Evolutionary conservation across 345 rosid genomes (phyloP).

Genomic region (Mercurialis annua): DNA sequence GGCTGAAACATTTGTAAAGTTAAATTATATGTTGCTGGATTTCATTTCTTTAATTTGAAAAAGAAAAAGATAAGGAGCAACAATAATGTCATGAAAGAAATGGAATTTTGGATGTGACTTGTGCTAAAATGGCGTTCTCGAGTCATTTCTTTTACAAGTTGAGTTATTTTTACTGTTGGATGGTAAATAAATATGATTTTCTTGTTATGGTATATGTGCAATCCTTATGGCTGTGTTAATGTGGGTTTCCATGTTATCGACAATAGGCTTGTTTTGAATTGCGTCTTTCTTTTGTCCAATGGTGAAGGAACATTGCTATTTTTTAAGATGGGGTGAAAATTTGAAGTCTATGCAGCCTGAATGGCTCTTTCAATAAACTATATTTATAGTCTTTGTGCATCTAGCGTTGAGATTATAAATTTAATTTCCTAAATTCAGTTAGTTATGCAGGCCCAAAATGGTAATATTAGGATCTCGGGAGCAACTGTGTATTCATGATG

Average conservation of each 20-base stretch:
- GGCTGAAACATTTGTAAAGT: neutral
- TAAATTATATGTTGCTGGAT: neutral
- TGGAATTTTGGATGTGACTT: too few relatives aligned
- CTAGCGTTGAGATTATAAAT: neutral
- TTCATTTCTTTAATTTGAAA: too few relatives aligned
- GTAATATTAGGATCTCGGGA: constrained; percentile 86
- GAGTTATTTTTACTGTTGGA: neutral
- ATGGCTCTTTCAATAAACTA: too few relatives aligned
- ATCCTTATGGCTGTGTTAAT: neutral
- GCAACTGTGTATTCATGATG: constrained; percentile 81
- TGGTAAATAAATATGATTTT: neutral
- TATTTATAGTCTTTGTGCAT: too few relatives aligned
- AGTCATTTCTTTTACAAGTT: too few relatives aligned
- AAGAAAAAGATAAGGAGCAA: too few relatives aligned
- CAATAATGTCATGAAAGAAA: too few relatives aligned
- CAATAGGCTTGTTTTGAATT: neutral
- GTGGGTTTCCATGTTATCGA: neutral
- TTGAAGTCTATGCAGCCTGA: neutral
- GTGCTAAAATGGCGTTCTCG: too few relatives aligned
- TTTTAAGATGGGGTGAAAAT: neutral
- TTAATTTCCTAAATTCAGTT: constrained; percentile 18
- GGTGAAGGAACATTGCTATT: neutral
- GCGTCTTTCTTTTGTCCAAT: neutral
- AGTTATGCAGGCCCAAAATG: constrained; percentile 82
- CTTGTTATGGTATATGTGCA: neutral